phyloP scores from a whole-genome alignment of 2,329 filamentous ascomycete species.

The Fusarium sp. region DNA sequence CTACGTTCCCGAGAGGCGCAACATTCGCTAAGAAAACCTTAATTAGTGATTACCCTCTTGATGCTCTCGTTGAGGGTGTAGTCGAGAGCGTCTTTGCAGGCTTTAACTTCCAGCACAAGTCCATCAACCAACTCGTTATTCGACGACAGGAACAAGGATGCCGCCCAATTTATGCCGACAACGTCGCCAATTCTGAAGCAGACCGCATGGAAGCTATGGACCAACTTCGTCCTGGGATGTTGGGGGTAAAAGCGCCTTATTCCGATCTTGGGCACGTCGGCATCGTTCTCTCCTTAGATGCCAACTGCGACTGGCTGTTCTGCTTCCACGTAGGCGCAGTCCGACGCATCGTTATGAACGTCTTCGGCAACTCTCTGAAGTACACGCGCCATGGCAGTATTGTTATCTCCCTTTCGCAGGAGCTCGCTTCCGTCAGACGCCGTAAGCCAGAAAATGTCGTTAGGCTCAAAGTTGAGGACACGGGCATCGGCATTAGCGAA shows the following conservation, averaged over 20 bases:
- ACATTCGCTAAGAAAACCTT: neutral
- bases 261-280: neutral
- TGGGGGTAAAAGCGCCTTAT: too few relatives aligned
- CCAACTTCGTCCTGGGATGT: neutral
- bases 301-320: constrained; percentile 59
- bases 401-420: neutral
- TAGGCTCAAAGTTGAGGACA: neutral
- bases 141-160: neutral
- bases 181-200: neutral
- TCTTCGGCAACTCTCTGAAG: constrained; percentile 73
- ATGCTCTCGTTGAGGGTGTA: neutral
- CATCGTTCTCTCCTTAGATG: neutral
- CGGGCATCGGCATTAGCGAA: neutral
- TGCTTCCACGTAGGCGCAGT: constrained; percentile 64
- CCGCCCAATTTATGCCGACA: neutral
- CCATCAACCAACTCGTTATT: neutral
- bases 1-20: too few relatives aligned
- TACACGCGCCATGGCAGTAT: constrained; percentile 50
- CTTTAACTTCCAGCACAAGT: neutral
- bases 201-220: constrained; percentile 3
- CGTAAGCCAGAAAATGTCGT: neutral
- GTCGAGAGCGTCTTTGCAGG: constrained; percentile 18
- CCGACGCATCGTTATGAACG: constrained; percentile 69
- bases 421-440: neutral
- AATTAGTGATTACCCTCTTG: neutral